These are phyloP conservation scores for Microbotryum saponariae DNA, from an alignment of 1,284 basidiomycete species.

Conservation along the genomic window DNA sequence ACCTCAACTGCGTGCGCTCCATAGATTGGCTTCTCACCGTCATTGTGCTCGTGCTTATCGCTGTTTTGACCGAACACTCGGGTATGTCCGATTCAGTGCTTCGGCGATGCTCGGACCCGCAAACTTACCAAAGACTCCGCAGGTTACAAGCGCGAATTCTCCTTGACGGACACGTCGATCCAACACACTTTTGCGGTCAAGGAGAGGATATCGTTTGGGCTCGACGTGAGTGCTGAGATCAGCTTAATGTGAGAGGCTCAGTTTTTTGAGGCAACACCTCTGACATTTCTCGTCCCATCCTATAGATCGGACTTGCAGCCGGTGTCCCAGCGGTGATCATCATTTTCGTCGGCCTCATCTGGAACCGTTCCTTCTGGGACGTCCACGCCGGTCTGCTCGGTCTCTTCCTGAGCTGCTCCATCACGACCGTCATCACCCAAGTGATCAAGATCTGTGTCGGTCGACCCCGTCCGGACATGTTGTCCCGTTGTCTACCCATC, in stretches of 20 bases:
- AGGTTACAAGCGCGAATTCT: constrained; percentile 80
- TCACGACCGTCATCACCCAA: constrained; percentile 76
- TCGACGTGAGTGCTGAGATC: constrained; percentile 18
- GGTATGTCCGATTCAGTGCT: not conserved
- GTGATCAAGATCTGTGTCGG: constrained; percentile 73
- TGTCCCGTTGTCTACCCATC: constrained; percentile 45
- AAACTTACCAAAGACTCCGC: not conserved
- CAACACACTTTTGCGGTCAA: constrained; percentile 63
- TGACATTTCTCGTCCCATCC: constrained; percentile 39
- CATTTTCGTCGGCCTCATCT: constrained; percentile 58
- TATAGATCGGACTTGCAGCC: constrained; percentile 59
- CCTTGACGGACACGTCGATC: constrained; percentile 65
- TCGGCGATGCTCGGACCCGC: too few relatives aligned
- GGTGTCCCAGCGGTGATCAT: constrained; percentile 59
- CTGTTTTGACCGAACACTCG: constrained; percentile 8
- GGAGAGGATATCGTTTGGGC: constrained; percentile 71
- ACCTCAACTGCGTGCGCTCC: not conserved
- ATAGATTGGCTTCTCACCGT: constrained; percentile 16
- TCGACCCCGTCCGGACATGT: constrained; percentile 57
- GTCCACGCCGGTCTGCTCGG: constrained; percentile 73
- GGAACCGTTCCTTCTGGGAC: constrained; percentile 78
- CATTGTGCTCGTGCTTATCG: constrained; percentile 25
- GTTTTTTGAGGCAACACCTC: not conserved
- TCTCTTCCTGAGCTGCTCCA: constrained; percentile 52
- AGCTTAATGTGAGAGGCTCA: constrained; percentile 25